Conservation (phyloP, 179 eudicot species). For the Pouteria campechiana region DNA sequence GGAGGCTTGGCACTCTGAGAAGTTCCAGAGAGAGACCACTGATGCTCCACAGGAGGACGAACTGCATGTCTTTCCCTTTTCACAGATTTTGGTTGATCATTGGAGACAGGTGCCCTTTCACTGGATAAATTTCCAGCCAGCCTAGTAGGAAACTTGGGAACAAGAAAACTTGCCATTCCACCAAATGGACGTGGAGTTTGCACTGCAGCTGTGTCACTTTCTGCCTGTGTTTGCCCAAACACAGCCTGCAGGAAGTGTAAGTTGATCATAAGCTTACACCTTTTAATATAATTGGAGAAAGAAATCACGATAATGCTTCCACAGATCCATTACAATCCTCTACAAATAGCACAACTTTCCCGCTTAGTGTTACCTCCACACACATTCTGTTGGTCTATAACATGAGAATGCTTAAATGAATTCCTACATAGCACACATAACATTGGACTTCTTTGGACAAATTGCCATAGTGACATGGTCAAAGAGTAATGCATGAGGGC, state of each 20-base stretch:
- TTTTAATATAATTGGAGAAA: neutral
- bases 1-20: slow-evolving; percentile 46
- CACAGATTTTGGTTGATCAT: slow-evolving; percentile 45
- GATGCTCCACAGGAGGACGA: slow-evolving; percentile 91
- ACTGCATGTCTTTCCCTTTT: slow-evolving; percentile 87
- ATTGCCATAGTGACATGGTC: too few species aligned
- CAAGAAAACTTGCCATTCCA: slow-evolving; percentile 95
- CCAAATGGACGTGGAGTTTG: slow-evolving; percentile 78
- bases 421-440: too few species aligned
- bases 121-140: slow-evolving; percentile 52
- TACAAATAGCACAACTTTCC: too few species aligned
- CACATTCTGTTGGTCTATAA: too few species aligned
- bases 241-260: slow-evolving; percentile 65
- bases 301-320: too few species aligned
- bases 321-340: too few species aligned
- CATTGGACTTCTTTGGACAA: too few species aligned
- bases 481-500: too few species aligned
- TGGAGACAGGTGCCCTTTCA: slow-evolving; percentile 41
- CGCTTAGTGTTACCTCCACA: too few species aligned
- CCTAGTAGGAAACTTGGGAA: slow-evolving; percentile 83
- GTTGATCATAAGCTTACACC: neutral
- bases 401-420: too few species aligned
- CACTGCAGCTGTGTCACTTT: slow-evolving; percentile 48
- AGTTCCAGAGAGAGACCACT: slow-evolving; percentile 83
- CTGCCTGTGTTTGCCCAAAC: slow-evolving; percentile 59